These are phyloP conservation scores for Zoysia japonica DNA, from an alignment of 176 grass and related monocot species.

Conservation along the genomic window DNA sequence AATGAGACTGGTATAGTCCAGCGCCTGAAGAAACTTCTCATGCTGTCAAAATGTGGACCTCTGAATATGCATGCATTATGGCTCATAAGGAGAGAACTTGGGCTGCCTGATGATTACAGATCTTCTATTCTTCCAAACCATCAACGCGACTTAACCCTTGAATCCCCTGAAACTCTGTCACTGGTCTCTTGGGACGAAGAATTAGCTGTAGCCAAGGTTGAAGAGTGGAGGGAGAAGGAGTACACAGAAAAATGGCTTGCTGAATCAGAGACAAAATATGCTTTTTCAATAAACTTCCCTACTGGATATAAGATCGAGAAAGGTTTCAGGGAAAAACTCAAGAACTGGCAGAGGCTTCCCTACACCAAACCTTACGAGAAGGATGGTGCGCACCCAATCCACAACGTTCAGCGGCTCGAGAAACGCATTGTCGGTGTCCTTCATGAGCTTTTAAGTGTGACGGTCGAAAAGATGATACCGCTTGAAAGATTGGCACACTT, in stretches of 20 bases:
- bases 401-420: constrained; percentile 43
- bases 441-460: constrained; percentile 61
- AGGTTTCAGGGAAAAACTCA: constrained; percentile 54
- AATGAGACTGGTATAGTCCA: constrained; percentile 36
- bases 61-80: constrained; percentile 56
- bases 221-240: constrained; percentile 67
- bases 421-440: constrained; percentile 61
- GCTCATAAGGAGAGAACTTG: constrained; percentile 61
- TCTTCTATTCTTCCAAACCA: constrained; percentile 49
- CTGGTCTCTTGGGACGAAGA: constrained; percentile 41
- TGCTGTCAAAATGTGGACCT: constrained; percentile 42
- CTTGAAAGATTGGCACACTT: constrained; percentile 63
- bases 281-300: constrained; percentile 61
- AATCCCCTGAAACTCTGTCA: constrained; percentile 44
- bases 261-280: constrained; percentile 58
- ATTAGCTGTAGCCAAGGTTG: constrained; percentile 53
- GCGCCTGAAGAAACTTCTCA: constrained; percentile 61
- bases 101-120: constrained; percentile 58
- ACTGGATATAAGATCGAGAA: constrained; percentile 45
- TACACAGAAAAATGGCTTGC: constrained; percentile 67
- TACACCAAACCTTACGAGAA: constrained; percentile 63
- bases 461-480: constrained; percentile 54
- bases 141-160: constrained; percentile 38
- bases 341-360: constrained; percentile 67
- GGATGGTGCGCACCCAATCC: constrained; percentile 29